Conservation (phyloP, 352 stramenopile genomes). For the Phytophthora fragariaefolia region DNA sequence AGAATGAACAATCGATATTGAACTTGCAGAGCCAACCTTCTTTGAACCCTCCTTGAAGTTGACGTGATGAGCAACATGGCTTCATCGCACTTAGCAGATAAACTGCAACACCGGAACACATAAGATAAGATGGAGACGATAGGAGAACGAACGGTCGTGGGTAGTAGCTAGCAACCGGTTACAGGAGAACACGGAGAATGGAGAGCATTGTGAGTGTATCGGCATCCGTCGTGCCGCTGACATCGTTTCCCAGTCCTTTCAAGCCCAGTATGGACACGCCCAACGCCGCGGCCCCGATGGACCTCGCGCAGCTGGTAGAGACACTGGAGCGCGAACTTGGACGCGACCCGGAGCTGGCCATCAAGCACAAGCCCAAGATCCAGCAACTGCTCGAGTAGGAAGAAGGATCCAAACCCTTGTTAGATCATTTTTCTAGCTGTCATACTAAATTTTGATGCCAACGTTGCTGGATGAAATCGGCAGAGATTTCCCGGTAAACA, state of each 20-base stretch:
- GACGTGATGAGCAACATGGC: slow-evolving; percentile 3
- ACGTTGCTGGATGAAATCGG: neutral
- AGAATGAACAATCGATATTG: too few species aligned
- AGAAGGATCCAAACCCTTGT: neutral
- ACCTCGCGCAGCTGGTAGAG: slow-evolving; percentile 59
- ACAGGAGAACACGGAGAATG: slow-evolving; percentile 3
- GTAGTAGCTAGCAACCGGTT: slow-evolving; percentile 6
- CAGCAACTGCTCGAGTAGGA: slow-evolving; percentile 63
- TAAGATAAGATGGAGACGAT: slow-evolving; percentile 5
- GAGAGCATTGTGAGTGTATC: slow-evolving; percentile 6
- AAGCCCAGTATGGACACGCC: neutral
- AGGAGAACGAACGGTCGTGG: slow-evolving; percentile 23
- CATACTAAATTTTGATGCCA: neutral
- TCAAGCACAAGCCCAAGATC: slow-evolving; percentile 67
- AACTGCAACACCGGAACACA: slow-evolving; percentile 32
- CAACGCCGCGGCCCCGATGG: slow-evolving; percentile 22
- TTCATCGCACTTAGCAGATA: slow-evolving; percentile 24
- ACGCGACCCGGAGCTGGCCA: slow-evolving; percentile 53
- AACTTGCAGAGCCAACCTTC: too few species aligned
- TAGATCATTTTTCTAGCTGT: slow-evolving; percentile 7
- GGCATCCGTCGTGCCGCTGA: slow-evolving; percentile 1
- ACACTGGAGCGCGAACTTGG: slow-evolving; percentile 59
- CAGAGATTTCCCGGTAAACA: slow-evolving; percentile 57
- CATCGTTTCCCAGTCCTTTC: neutral
- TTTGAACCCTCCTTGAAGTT: too few species aligned